Evolutionary conservation across 2,329 filamentous ascomycete genomes (phyloP).

Genomic region (Cytospora mali): DNA sequence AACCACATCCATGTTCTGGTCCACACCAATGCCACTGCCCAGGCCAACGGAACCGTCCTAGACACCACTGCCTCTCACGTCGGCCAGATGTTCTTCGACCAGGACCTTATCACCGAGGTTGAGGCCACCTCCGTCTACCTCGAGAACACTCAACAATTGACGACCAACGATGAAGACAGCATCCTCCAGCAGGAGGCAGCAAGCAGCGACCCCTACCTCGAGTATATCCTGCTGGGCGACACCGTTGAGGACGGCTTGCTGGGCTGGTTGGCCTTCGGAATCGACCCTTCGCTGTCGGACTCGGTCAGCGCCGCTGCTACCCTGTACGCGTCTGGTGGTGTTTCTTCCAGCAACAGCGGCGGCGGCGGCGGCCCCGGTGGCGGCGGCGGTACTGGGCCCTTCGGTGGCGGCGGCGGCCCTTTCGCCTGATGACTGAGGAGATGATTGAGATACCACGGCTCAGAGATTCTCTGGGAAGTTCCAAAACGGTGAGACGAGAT

Average conservation of each 20-base stretch:
- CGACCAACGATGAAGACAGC: conserved; percentile 38
- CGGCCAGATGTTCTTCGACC: conserved; percentile 67
- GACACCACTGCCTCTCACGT: conserved; percentile 58
- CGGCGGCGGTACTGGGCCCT: conserved; percentile 22
- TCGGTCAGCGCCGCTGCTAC: conserved; percentile 38
- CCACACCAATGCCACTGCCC: conserved; percentile 43
- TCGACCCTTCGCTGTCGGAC: conserved; percentile 41
- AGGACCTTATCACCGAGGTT: conserved; percentile 56
- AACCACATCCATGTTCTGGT: conserved; percentile 54
- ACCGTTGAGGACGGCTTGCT: conserved; percentile 54
- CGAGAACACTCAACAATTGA: conserved; percentile 49
- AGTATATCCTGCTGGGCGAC: conserved; percentile 62
- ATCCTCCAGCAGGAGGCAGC: conserved; percentile 35
- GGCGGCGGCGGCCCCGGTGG: conserved; percentile 26
- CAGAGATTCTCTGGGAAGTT: background rate
- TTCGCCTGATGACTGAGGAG: background rate
- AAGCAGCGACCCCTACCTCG: conserved; percentile 41
- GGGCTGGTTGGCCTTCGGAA: conserved; percentile 57
- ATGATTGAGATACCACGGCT: background rate
- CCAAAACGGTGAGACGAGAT: background rate
- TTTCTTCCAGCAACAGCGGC: conserved; percentile 33
- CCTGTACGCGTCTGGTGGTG: conserved; percentile 40
- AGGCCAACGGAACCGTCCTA: conserved; percentile 50
- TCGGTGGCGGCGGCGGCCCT: background rate
- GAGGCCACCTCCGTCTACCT: conserved; percentile 50